phyloP scores from a whole-genome alignment of 352 stramenopile genomes.

The Pelagophyceae sp. region DNA sequence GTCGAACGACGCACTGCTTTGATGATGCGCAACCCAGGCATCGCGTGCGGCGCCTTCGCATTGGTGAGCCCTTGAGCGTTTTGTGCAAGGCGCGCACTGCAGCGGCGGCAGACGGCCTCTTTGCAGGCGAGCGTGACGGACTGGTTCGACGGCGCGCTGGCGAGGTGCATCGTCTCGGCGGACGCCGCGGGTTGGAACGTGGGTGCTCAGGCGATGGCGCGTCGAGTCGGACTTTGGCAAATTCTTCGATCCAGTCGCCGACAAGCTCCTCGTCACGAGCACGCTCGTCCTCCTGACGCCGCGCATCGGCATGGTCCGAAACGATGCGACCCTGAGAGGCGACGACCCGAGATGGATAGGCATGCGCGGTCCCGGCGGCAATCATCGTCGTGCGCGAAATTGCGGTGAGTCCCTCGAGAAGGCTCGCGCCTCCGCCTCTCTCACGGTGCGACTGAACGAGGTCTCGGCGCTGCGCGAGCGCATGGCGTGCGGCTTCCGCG shows the following conservation, averaged over 20 bases:
- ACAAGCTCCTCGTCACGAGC: conserved; percentile 60
- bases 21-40: background rate
- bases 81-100: conserved; percentile 10
- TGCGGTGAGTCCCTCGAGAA: no score
- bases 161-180: conserved; percentile 47
- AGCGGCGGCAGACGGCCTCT: background rate
- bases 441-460: no score
- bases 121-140: conserved; percentile 13
- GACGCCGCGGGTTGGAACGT: conserved; percentile 37
- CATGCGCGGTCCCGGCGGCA: conserved; percentile 40
- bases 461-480: conserved; percentile 53
- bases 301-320: conserved; percentile 39
- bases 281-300: conserved; percentile 49
- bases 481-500: conserved; percentile 45
- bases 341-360: no score
- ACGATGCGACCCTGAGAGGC: no score
- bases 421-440: no score
- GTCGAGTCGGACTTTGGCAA: conserved; percentile 47
- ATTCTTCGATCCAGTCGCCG: conserved; percentile 60
- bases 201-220: conserved; percentile 51
- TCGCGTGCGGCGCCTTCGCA: background rate
- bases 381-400: conserved; percentile 55
- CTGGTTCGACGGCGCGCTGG: conserved; percentile 19
- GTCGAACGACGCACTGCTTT: background rate
- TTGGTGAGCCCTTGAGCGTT: background rate